Conservation (phyloP, 2,329 filamentous ascomycete genomes). For the Aureobasidium sp. region DNA sequence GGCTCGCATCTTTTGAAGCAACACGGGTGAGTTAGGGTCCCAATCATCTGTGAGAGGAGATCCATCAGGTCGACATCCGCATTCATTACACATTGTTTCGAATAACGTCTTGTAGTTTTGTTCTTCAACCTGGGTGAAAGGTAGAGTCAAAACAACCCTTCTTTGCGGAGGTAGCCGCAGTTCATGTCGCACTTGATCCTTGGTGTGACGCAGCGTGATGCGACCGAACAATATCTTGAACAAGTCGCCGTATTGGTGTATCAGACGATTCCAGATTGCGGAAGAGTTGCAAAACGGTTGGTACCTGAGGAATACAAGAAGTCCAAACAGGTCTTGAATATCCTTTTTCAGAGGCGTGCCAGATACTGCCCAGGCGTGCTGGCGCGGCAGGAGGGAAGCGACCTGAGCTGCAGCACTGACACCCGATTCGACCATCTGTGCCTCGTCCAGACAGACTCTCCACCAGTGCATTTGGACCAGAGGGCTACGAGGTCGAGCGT, state of each 20-base stretch:
- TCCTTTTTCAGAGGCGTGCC: conserved; percentile 82
- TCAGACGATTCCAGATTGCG: conserved; percentile 60
- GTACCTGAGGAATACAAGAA: conserved; percentile 72
- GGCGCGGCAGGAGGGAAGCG: conserved; percentile 68
- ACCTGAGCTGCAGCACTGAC: conserved; percentile 75
- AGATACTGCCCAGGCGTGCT: conserved; percentile 87
- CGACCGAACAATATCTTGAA: conserved; percentile 62
- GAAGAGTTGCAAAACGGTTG: conserved; percentile 62
- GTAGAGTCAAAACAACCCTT: conserved; percentile 77
- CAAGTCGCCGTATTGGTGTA: conserved; percentile 31
- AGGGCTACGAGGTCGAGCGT: conserved; percentile 61
- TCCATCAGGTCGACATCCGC: conserved; percentile 57
- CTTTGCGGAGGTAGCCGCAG: conserved; percentile 73
- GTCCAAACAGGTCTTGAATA: conserved; percentile 67
- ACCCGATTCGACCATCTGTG: conserved; percentile 90
- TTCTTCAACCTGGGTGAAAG: conserved; percentile 84
- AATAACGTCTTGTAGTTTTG: conserved; percentile 77
- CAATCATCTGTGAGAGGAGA: conserved; percentile 53
- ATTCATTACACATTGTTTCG: conserved; percentile 62
- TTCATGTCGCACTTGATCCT: conserved; percentile 69
- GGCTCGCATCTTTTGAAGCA: conserved; percentile 63
- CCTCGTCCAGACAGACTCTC: conserved; percentile 66
- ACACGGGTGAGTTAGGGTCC: conserved; percentile 49
- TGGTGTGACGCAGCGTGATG: conserved; percentile 78
- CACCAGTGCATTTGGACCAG: conserved; percentile 80